These are phyloP conservation scores for Mycogone perniciosa DNA, from an alignment of 2,329 filamentous ascomycete species.

Conservation along the genomic window DNA sequence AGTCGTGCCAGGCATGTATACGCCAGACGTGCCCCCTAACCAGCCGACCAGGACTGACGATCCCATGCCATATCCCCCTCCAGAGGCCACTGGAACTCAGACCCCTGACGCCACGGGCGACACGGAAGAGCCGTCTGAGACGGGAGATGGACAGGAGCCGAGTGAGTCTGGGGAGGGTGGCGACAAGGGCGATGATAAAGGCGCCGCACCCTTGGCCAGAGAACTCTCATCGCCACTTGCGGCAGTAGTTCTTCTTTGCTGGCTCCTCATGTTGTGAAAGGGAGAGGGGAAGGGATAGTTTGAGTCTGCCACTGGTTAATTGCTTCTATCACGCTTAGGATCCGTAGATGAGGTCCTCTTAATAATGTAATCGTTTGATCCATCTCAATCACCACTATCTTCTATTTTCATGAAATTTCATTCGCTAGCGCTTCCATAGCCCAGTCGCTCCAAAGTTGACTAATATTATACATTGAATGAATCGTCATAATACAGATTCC, in stretches of 20 bases:
- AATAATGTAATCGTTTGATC: not conserved
- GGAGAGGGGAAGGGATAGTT: not conserved
- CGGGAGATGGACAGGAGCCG: slow-evolving; percentile 1
- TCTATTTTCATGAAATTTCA: not conserved
- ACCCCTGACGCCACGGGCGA: not conserved
- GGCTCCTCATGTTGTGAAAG: slow-evolving; percentile 11
- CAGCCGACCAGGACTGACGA: not conserved
- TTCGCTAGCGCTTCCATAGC: not conserved
- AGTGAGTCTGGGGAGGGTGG: not conserved
- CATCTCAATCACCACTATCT: not conserved
- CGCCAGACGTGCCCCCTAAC: not conserved
- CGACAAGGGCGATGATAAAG: slow-evolving; percentile 1
- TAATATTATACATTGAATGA: not conserved
- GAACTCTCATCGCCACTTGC: slow-evolving; percentile 12
- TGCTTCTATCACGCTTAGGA: too few species aligned
- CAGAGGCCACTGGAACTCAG: not conserved
- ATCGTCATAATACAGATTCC: not conserved
- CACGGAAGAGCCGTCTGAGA: not conserved
- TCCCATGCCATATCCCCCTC: not conserved
- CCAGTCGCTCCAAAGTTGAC: not conserved
- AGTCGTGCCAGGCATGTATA: slow-evolving; percentile 7
- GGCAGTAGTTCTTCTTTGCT: slow-evolving; percentile 13
- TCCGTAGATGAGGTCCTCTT: not conserved
- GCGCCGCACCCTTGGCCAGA: slow-evolving; percentile 3
- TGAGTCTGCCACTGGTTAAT: not conserved